Evolutionary conservation across 2,329 filamentous ascomycete genomes (phyloP), one percentile per base, ranked within the genome.

Genomic region (Didymella keratinophila): DNA sequence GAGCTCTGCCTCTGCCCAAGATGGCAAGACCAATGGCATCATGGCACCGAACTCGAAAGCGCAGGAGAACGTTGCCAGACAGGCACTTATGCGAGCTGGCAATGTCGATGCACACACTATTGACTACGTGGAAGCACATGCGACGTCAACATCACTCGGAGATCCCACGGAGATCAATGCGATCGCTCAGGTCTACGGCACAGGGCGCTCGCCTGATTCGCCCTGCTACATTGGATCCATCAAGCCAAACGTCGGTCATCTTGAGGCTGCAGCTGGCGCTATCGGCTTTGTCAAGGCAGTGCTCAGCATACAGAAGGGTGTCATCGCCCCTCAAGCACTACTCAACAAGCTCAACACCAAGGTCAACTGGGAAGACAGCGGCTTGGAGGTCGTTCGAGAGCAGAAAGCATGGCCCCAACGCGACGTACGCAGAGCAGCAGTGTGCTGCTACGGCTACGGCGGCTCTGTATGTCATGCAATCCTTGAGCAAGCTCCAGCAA

Each of bases 71-170:
- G 71, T 75, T 4, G 71, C 72, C 1, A 27, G 60, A 21, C 58
- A 60, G 27, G 58, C 58, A 2, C 47, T 60, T 9, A 34, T 34
- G 10, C 52, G 58, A 14, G 52, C 58, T n/a, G 58, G 52, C 2
- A 27, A 52, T 9, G 23, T 64, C 14, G 56, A 64, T 30, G 55
- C 59, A 5, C 46, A 34, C 6, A 50, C 51, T 2, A 64, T 60
- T 4, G 61, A 57, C 21, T 67, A 65, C 39, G 52, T 67, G 14
- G 65, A 67, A 21, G 65, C 65, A 28, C 65, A 67, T 42, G 61
- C 85, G 8, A 87, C 85, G 0, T 85, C 85, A 3, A 87, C 85
- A 1, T 79, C 81, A 36, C 84, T 82, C 1, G 84, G 85, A 5
- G 68, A 70, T 20, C 66, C 68, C 11, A 64, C 64, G 2, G 70